Evolutionary conservation across 2,329 filamentous ascomycete genomes (phyloP), one percentile per base, ranked within the genome.

Genomic region (Ascochyta pisi): DNA sequence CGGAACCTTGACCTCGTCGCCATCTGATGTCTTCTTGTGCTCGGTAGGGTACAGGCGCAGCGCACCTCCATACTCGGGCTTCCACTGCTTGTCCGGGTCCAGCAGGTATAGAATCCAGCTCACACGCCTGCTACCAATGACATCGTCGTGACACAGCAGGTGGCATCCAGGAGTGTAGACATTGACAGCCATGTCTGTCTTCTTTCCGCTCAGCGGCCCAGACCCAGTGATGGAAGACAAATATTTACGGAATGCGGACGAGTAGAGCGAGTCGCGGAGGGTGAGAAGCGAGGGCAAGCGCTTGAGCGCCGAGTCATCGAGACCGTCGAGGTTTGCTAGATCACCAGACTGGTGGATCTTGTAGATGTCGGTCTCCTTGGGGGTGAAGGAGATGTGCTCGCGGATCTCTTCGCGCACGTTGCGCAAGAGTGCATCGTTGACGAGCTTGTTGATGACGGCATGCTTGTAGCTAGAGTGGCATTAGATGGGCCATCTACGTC

Each of bases 151-250:
- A 78, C 95, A 98, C 27, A 99, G 83, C 24, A 99, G 83, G 75
- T 96, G 96, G 73, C 94, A 98, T 37, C 95, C 94, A 5, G 95
- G 94, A 0, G 92, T 97, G 77, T 99, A 99, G 46, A 99, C 88
- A 73, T 99, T 99, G 82, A 99, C 96, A 56, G 95, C 95, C 92
- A 99, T 96, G 77, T 99, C 95, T 16, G 95, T 98, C 83, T 98
- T 99, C 76, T 86, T 86, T 2, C 93, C 95, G 69, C 92, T 96
- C 71, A 99, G 78, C 54, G 91, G 88, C 0, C 95, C 95, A 54
- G 92, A 92, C 57, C 87, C 87, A 13, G 94, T 96, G 70, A 99
- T 90, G 50, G 86, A 83, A 27, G 92, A 91, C 53, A 98, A 86
- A 77, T 96, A 98, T 79, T 90, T 84, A 70, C 95, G 89, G 79